Evolutionary conservation across 169 alveolate genomes (phyloP), one percentile per base, ranked within the genome.

Genomic region (Plasmodium blacklocki): DNA sequence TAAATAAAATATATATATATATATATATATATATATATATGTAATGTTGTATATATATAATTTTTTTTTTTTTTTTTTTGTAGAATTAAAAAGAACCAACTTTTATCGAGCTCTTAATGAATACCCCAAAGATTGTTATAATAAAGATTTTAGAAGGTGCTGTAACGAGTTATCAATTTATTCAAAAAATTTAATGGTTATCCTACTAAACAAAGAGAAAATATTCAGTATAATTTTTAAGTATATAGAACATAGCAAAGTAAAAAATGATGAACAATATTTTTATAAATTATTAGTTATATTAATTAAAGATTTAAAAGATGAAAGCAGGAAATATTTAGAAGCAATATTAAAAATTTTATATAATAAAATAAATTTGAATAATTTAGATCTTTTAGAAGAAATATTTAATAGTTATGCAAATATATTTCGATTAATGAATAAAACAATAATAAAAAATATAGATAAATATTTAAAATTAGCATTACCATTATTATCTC

Each of bases 371-470:
- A 86, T 86, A 58, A 71, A 56, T 71, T 71, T 86, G 14, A 86
- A 86, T 23, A 86, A 72, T 59, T 29, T 86, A 23, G 92, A 86
- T 18, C 62, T 86, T 32, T 60, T 86, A 18, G 92, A 86, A 64
- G 88, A 86, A 71, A 86, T 86, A 71, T 86, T 86, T 86, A 86
- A 62, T 54, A 71, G 60, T 26, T 86, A 86, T 59, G 70, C 92
- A 58, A 86, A 86, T 54, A 86, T 86, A 59, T 70, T 86, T 71
- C 87, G 92, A 59, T 62, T 86, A 59, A 71, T 86, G 87, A 86
- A 72, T 71, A 86, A 26, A 86, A 86, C 32, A 18, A 86, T 86
- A 26, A 71, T 86, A 23, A 86, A 73, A 45, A 86, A 86, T 54
- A 39, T 86, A 12, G 87, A 71, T 45, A 86, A 70, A 43, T 86